A percentile compares a stretch with the other conserved stretches of the same genome.
phyloP scores from a whole-genome alignment of 108 stramenopile genomes.

The Nannochloropsis gaditana region DNA sequence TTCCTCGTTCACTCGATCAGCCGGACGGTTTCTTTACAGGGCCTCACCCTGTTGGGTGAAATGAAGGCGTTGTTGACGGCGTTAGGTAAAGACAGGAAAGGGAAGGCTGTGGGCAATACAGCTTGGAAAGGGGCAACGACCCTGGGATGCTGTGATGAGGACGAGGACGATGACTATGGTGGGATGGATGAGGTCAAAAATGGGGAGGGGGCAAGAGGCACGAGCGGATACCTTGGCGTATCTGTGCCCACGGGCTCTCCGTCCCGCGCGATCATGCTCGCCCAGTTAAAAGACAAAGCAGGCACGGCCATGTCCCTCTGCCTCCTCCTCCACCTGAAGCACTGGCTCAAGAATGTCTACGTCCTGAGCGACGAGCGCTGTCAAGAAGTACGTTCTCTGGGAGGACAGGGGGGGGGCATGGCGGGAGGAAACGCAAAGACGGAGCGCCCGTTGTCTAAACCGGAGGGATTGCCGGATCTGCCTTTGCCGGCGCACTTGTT shows the following conservation, averaged over 20 bases:
- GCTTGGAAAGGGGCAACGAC: not conserved
- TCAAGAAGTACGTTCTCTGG: conserved; percentile 13
- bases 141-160: not conserved
- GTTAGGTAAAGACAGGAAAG: not conserved
- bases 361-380: conserved; percentile 23
- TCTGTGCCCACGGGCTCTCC: not conserved
- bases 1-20: conserved; percentile 31
- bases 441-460: not conserved
- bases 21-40: conserved; percentile 25
- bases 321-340: conserved; percentile 38
- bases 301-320: conserved; percentile 28
- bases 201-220: not conserved
- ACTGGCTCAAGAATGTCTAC: conserved; percentile 37
- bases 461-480: not conserved
- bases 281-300: not conserved
- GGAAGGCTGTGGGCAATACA: not conserved
- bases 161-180: not conserved
- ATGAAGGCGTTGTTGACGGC: not conserved
- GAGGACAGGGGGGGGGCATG: not conserved
- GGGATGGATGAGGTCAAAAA: not conserved
- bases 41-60: not conserved
- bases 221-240: not conserved
- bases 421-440: not conserved
- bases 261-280: not conserved
- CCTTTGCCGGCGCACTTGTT: not conserved